A percentile compares a stretch with the other conserved stretches of the same genome.
Conservation (phyloP, 306 rosid genomes). For the Sophora flavescens region DNA sequence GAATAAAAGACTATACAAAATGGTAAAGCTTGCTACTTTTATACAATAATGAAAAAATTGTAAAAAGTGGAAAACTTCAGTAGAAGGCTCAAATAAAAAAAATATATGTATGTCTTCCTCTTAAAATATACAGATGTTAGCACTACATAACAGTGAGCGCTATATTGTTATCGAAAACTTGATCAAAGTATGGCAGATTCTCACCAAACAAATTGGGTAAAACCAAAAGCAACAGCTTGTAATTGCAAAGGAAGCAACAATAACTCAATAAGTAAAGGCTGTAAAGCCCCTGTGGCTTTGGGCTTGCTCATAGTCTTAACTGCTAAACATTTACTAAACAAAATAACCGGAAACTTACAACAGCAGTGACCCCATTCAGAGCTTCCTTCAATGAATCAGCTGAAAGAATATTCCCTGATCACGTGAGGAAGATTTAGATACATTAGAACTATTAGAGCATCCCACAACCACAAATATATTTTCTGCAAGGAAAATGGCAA, state of each 20-base stretch:
- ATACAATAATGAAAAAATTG: background rate
- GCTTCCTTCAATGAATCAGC: slow-evolving; percentile 88
- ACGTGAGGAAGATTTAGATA: slow-evolving; percentile 42
- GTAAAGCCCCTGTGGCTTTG: background rate
- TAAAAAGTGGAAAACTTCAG: background rate
- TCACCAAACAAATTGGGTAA: slow-evolving; percentile 12
- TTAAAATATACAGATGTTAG: background rate
- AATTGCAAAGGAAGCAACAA: slow-evolving; percentile 25
- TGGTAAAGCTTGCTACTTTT: background rate
- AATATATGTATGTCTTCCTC: background rate
- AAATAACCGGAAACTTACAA: slow-evolving; percentile 66
- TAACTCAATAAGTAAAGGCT: background rate
- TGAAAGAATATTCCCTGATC: slow-evolving; percentile 85
- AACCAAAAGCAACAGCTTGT: slow-evolving; percentile 24
- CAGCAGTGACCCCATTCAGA: slow-evolving; percentile 81
- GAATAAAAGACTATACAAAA: slow-evolving; percentile 11
- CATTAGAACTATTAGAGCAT: slow-evolving; percentile 37
- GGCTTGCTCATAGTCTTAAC: slow-evolving; percentile 29
- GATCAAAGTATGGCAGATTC: background rate
- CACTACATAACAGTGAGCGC: background rate
- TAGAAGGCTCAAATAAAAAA: background rate
- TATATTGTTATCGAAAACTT: slow-evolving; percentile 18
- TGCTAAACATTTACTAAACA: slow-evolving; percentile 23
- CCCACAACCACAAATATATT: slow-evolving; percentile 32
- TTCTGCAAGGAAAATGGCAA: slow-evolving; percentile 31